Evolutionary conservation across 2,329 filamentous ascomycete genomes (phyloP).

Genomic region (Alternaria sp.): DNA sequence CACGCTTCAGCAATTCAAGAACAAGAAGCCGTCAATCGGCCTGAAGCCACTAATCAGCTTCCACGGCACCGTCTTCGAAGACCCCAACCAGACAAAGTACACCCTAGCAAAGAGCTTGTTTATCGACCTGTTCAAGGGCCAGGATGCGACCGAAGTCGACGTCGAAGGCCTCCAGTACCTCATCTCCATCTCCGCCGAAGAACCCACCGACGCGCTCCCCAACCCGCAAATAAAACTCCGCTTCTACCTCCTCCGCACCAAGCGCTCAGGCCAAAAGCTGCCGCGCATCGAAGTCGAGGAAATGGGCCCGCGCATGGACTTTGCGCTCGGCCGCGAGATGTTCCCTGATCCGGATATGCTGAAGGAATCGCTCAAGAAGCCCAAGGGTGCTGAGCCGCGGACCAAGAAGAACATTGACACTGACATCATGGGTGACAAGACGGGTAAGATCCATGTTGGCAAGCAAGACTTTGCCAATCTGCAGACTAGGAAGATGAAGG

Average conservation of each 20-base stretch:
- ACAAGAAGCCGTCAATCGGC: constrained; percentile 70
- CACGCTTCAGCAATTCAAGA: constrained; percentile 76
- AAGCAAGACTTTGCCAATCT: constrained; percentile 86
- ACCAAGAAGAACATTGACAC: constrained; percentile 97
- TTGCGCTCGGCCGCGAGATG: constrained; percentile 80
- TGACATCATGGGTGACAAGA: constrained; percentile 93
- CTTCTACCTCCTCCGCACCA: constrained; percentile 85
- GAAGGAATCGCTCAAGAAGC: constrained; percentile 91
- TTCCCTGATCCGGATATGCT: constrained; percentile 79
- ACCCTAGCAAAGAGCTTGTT: constrained; percentile 87
- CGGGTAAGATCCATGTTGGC: constrained; percentile 89
- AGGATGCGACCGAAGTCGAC: constrained; percentile 82
- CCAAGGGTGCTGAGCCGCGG: constrained; percentile 75
- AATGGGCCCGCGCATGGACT: constrained; percentile 93
- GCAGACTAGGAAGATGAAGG: constrained; percentile 99
- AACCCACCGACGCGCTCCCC: constrained; percentile 55
- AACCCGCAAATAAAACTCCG: constrained; percentile 68
- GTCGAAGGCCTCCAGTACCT: constrained; percentile 95
- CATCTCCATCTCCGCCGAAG: constrained; percentile 78
- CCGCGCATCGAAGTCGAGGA: constrained; percentile 94
- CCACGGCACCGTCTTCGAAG: constrained; percentile 86
- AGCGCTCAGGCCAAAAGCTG: constrained; percentile 84
- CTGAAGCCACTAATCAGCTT: constrained; percentile 93
- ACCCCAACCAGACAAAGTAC: constrained; percentile 78
- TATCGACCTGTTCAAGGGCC: constrained; percentile 89